Conservation (phyloP, 2,329 filamentous ascomycete species). For the Alternaria ethzedia region DNA sequence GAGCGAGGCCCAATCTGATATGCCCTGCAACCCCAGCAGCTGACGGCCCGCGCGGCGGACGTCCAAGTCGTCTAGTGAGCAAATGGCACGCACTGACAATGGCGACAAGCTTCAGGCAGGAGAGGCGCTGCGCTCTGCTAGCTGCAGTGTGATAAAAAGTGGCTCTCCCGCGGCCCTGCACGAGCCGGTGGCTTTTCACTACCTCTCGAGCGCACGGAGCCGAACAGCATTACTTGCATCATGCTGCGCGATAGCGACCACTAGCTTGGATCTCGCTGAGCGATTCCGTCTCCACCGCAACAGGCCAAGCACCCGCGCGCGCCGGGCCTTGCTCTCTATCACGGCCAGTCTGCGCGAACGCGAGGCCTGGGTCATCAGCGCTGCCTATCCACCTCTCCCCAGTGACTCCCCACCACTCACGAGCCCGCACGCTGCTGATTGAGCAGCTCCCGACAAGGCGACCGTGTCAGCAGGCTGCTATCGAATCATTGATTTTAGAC, state of each 20-base stretch:
- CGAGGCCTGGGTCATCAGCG: constrained; percentile 13
- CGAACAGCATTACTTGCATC: constrained; percentile 33
- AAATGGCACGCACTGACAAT: constrained; percentile 23
- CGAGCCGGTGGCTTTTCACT: constrained; percentile 21
- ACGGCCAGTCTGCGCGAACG: constrained; percentile 1
- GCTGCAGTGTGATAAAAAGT: constrained; percentile 21
- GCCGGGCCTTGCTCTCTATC: constrained; percentile 10
- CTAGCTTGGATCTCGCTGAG: constrained; percentile 27
- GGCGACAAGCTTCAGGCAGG: constrained; percentile 15
- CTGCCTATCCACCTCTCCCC: constrained; percentile 27
- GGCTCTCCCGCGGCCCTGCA: constrained; percentile 13
- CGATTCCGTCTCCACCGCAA: constrained; percentile 22
- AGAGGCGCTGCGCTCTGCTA: neutral
- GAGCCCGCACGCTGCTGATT: constrained; percentile 35
- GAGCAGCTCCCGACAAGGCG: constrained; percentile 29
- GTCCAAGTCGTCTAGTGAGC: constrained; percentile 22
- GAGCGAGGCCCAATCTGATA: constrained; percentile 23
- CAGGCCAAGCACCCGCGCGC: constrained; percentile 20
- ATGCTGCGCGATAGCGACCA: constrained; percentile 32
- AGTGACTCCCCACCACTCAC: constrained; percentile 27
- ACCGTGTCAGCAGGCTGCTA: constrained; percentile 39
- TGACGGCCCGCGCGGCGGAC: constrained; percentile 29
- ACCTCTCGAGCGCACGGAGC: constrained; percentile 7
- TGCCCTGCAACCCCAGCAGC: constrained; percentile 21
- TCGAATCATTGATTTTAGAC: constrained; percentile 36